Percentiles rank a stretch among this genome's conserved stretches.
Evolutionary conservation across 257 asterid genomes (phyloP).

Genomic region (Parsonsia alboflavescens): DNA sequence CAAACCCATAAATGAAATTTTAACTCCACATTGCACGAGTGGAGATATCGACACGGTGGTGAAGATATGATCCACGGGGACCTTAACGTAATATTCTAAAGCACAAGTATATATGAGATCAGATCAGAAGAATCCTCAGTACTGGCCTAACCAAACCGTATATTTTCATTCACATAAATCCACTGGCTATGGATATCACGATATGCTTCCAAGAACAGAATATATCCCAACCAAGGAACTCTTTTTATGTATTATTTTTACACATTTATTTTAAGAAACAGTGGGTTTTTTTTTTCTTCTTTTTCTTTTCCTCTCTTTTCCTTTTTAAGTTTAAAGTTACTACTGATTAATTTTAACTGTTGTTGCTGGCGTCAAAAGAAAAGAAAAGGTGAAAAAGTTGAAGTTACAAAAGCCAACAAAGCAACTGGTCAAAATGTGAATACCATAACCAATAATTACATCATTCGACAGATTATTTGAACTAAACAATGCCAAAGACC

Average conservation of each 20-base stretch:
- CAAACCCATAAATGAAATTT: background rate
- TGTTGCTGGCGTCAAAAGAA: background rate
- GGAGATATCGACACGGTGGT: background rate
- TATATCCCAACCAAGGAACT: too few species aligned
- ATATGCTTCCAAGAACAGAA: background rate
- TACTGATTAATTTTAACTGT: background rate
- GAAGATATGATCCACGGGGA: background rate
- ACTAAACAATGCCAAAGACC: conserved; percentile 6
- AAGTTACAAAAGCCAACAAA: background rate
- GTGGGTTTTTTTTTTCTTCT: too few species aligned
- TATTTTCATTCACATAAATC: background rate
- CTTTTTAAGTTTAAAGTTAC: too few species aligned
- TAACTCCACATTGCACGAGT: background rate
- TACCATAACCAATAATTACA: conserved; percentile 2
- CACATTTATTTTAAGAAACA: too few species aligned
- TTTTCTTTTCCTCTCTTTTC: background rate
- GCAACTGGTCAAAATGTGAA: background rate
- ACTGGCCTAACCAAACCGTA: too few species aligned
- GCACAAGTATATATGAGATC: too few species aligned
- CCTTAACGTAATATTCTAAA: too few species aligned
- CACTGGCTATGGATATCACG: background rate
- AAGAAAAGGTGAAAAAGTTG: background rate
- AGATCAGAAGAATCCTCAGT: too few species aligned
- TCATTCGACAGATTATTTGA: conserved; percentile 20
- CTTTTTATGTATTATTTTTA: too few species aligned